Evolutionary conservation across 2,329 filamentous ascomycete species (phyloP).

Genomic region (Alternaria triticina): DNA sequence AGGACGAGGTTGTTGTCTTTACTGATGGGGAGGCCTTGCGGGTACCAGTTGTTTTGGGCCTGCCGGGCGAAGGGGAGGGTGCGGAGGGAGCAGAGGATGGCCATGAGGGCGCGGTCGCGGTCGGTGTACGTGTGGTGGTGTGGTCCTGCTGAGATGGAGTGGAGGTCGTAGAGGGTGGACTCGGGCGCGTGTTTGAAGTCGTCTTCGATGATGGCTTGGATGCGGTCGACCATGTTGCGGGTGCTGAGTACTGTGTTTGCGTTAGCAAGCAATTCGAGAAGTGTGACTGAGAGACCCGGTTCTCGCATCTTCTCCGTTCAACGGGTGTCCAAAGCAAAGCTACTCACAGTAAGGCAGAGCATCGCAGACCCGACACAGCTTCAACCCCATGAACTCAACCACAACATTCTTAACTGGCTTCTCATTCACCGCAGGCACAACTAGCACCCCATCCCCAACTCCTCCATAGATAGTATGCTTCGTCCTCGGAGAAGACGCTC

Average conservation of each 20-base stretch:
- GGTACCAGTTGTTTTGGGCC: constrained; percentile 1
- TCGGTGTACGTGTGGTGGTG: not conserved
- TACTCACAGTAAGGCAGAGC: constrained; percentile 10
- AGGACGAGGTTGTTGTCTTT: not conserved
- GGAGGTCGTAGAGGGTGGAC: not conserved
- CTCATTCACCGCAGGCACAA: not conserved
- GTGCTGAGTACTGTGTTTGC: constrained; percentile 3
- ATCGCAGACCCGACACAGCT: constrained; percentile 2
- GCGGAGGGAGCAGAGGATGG: constrained; percentile 1
- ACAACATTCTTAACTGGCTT: constrained; percentile 1
- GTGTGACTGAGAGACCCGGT: not conserved
- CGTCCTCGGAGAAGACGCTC: not conserved
- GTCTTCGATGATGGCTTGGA: constrained; percentile 8
- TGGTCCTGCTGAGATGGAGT: not conserved
- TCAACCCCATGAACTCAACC: constrained; percentile 1
- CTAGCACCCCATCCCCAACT: not conserved
- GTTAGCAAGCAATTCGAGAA: not conserved
- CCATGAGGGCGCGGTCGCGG: constrained; percentile 4
- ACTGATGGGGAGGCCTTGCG: constrained; percentile 4
- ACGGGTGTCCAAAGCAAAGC: too few relatives aligned
- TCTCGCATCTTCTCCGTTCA: not conserved
- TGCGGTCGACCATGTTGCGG: not conserved
- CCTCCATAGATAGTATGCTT: not conserved
- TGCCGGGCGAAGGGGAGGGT: not conserved
- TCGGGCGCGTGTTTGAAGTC: not conserved